Conservation (phyloP, 169 alveolate genomes). For the Cryptosporidium viatorum region DNA sequence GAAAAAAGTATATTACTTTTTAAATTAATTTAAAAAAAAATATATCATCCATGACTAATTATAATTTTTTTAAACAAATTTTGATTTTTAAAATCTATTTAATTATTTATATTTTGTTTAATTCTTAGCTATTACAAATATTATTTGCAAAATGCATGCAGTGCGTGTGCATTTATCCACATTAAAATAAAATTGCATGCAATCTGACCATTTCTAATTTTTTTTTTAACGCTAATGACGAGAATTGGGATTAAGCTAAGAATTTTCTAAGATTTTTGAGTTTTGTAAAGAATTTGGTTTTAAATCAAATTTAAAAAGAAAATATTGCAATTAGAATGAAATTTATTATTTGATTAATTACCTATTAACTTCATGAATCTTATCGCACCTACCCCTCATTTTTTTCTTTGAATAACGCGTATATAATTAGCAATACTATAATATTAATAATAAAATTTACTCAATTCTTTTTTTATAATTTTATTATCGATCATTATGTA, state of each 20-base stretch:
- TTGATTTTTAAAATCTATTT: background rate
- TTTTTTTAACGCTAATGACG: background rate
- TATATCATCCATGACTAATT: background rate
- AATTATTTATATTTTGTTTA: background rate
- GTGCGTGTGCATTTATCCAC: conserved; percentile 12
- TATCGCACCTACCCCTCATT: background rate
- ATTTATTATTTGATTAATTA: too few species aligned
- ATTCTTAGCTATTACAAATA: background rate
- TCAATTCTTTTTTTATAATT: too few species aligned
- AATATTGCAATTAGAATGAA: background rate
- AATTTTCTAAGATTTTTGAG: background rate
- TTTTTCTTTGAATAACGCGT: background rate
- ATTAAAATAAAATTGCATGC: background rate
- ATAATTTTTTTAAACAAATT: background rate
- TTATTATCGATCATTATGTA: too few species aligned
- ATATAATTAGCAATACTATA: too few species aligned
- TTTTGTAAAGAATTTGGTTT: too few species aligned
- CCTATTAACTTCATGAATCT: background rate
- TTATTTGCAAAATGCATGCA: background rate
- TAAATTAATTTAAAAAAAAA: background rate
- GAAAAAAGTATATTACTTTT: background rate
- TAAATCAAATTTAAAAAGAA: too few species aligned
- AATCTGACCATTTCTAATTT: background rate
- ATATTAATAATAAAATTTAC: too few species aligned
- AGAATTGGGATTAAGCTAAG: background rate